A percentile compares a stretch with the other conserved stretches of the same genome.
Conservation (phyloP, 225 moss, liverwort and hornwort genomes). For the Polytrichum commune region DNA sequence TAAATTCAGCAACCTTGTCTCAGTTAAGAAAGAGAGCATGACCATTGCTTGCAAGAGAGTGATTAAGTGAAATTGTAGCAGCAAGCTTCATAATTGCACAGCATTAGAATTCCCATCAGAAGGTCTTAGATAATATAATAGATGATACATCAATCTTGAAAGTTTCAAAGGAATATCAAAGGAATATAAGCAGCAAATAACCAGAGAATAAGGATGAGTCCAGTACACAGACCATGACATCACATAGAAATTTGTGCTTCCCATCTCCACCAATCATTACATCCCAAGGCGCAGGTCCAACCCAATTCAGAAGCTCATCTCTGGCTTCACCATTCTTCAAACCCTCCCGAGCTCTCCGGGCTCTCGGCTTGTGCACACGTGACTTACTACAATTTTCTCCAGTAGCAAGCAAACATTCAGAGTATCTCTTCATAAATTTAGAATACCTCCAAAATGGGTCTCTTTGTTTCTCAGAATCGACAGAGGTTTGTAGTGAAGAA, state of each 20-base stretch:
- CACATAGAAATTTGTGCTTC: conserved; percentile 89
- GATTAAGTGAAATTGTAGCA: too few relatives aligned
- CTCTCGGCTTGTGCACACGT: conserved; percentile 65
- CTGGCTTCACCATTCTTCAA: conserved; percentile 46
- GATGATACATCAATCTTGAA: too few relatives aligned
- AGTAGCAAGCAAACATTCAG: conserved; percentile 69
- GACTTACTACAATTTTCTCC: conserved; percentile 45
- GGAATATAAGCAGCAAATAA: too few relatives aligned
- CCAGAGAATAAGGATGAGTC: neutral
- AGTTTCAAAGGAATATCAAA: too few relatives aligned
- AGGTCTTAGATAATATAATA: too few relatives aligned
- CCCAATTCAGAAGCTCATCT: conserved; percentile 54
- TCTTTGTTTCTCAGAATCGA: conserved; percentile 14
- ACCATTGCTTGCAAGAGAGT: too few relatives aligned
- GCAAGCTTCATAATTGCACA: neutral
- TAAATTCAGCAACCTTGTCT: too few relatives aligned
- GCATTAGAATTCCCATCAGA: neutral
- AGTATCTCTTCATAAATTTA: conserved; percentile 68
- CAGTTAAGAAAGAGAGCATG: too few relatives aligned
- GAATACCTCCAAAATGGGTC: conserved; percentile 20
- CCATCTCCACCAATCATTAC: conserved; percentile 69
- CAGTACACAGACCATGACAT: conserved; percentile 80
- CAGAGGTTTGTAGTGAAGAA: conserved; percentile 23
- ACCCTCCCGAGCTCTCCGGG: conserved; percentile 58
- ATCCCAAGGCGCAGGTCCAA: conserved; percentile 96